Conservation (phyloP, 345 rosid genomes). For the Sonneratia caseolaris region DNA sequence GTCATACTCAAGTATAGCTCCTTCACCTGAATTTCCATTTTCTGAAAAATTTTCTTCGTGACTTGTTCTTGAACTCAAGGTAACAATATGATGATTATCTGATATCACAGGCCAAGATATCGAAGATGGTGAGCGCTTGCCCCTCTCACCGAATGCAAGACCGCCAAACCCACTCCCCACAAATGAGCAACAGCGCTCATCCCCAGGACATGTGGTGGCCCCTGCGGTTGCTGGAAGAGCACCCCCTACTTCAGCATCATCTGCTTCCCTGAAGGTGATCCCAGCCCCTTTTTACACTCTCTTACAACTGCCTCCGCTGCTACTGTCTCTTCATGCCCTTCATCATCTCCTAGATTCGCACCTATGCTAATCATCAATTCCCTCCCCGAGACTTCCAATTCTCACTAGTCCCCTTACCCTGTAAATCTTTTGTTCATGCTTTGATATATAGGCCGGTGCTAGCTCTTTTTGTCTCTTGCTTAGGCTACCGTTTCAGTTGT, state of each 20-base stretch:
- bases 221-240: constrained; percentile 82
- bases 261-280: constrained; percentile 16
- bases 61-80: neutral
- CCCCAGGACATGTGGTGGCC: constrained; percentile 46
- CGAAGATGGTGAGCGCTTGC: constrained; percentile 22
- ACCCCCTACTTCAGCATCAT: constrained; percentile 41
- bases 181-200: constrained; percentile 49
- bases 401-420: neutral
- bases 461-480: no score
- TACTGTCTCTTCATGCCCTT: neutral
- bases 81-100: neutral
- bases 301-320: neutral
- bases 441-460: neutral
- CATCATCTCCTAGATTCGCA: neutral
- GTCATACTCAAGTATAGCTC: no score
- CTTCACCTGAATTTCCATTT: no score
- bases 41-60: no score
- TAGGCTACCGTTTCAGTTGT: no score
- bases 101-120: constrained; percentile 44
- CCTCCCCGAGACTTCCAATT: neutral
- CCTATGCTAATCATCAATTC: neutral
- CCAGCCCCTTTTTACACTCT: constrained; percentile 8
- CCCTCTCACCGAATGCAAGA: constrained; percentile 32
- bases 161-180: constrained; percentile 51
- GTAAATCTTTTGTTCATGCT: neutral